phyloP scores from a whole-genome alignment of 2,329 filamentous ascomycete species.

The Fusarium begoniae region DNA sequence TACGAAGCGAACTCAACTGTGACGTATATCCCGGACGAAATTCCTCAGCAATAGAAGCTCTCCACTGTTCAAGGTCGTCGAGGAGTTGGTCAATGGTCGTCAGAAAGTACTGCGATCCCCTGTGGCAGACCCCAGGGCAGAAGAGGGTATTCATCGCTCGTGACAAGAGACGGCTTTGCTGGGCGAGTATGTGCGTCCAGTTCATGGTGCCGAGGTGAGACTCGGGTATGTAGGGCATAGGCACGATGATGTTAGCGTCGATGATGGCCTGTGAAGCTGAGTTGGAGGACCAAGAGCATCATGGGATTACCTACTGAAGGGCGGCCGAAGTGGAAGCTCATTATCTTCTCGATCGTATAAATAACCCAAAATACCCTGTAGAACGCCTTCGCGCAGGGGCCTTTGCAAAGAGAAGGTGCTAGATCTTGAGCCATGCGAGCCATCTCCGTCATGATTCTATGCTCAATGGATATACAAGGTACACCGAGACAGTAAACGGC shows the following conservation, averaged over 20 bases:
- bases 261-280: conserved; percentile 12
- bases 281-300: fast-evolving
- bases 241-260: conserved; percentile 24
- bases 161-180: conserved; percentile 24
- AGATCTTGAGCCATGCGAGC: conserved; percentile 30
- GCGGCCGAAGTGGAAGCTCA: conserved; percentile 37
- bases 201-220: conserved; percentile 30
- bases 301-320: conserved; percentile 13
- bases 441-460: conserved; percentile 29
- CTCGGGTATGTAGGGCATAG: conserved; percentile 29
- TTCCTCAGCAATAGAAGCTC: conserved; percentile 13
- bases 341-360: conserved; percentile 33
- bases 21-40: neutral
- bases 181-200: conserved; percentile 20
- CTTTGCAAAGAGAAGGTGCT: conserved; percentile 5
- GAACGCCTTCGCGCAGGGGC: conserved; percentile 6
- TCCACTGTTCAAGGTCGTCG: conserved; percentile 32
- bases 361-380: conserved; percentile 31
- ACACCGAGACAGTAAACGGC: conserved; percentile 18
- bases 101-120: conserved; percentile 5
- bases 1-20: neutral
- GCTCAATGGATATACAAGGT: conserved; percentile 28
- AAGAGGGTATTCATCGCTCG: conserved; percentile 23
- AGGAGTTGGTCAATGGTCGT: conserved; percentile 12
- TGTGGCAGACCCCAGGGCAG: conserved; percentile 21